Base-by-base conservation (phyloP, 1,284 basidiomycete genomes). In the Gomphus sp. region DNA sequence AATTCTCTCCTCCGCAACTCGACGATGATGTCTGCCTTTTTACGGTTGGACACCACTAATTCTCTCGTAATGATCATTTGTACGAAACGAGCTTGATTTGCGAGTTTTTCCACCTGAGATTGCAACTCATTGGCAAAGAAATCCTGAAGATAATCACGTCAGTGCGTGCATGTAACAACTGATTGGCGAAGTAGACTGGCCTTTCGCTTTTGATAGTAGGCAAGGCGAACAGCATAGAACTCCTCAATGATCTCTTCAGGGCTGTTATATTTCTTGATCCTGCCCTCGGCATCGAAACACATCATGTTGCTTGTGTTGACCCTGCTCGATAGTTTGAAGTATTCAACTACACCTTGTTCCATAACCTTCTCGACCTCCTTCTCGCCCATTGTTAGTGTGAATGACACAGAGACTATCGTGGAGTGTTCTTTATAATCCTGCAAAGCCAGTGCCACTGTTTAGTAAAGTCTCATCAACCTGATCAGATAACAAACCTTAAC, bases 381-480 rank as follows among this genome's bases (percentile, higher is more conserved):
- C 55, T 87, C 81, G 7, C 78, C 77, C 84, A 99, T 89, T 53
- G 83, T 85, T 45, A 99, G 73, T 45, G 90, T 77, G 69, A 98
- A 98, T 73, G 97, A 91, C 22, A 99, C 88, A 55, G 93, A 90
- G 62, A 85, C 81, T 65, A 95, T 96, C 67, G 94, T 94, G 68
- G 98, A 93, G 67, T 97, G 88, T 72, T 98, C 93, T 74, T 94
- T 92, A 74, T 93, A 97, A 69, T 97, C 93, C 93, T 95, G 63
- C 43, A 49, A 49, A 53, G 34, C 57, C 41, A 55, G 28, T 22
- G 25, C 33, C 37, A 56, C 55, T 28, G 12, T 16, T 22, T 16
- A 9, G 25, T 39, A 2, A 28, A 53, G 34, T 53, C 10, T 11
- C 5, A 28, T 10, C 7, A 5, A 11, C 12, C 11, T 53, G 8